Evolutionary conservation across 495 filamentous ascomycete genomes (phyloP), one percentile per base, ranked within the genome.

Genomic region (Hyaloscypha bicolor): DNA sequence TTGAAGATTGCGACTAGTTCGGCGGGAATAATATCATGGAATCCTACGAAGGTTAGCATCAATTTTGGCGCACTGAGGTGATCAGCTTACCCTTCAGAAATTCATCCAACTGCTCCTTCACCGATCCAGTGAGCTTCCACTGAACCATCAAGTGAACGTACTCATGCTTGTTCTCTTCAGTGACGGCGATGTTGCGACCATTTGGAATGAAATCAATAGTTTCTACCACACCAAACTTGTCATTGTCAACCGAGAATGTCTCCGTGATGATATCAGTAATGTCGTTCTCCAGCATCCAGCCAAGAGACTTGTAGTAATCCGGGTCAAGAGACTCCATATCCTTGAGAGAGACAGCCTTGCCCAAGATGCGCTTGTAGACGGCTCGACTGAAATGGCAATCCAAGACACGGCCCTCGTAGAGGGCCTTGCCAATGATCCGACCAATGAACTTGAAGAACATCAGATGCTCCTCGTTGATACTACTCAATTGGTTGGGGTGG

Each of bases 371-470:
- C 82, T 97, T 98, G 82, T 99, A 99, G 59, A 99, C 96, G 9
- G 96, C 95, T 73, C 95, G 87, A 78, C 93, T 97, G 83, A 99
- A 99, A 84, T 98, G 96, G 79, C 95, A 99, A 78, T 99, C 95
- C 9, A 99, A 87, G 60, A 97, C 90, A 62, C 95, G 93, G 33
- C 91, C 91, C 79, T 99, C 96, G 78, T 97, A 99, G 58, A 99
- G 85, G 37, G 95, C 96, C 79, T 99, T 99, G 75, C 95, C 95
- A 74, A 99, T 98, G 74, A 99, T 94, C 35, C 95, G 91, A 30
- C 95, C 95, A 72, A 98, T 98, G 81, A 99, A 99, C 75, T 96
- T 97, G 89, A 99, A 99, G 87, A 97, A 99, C 84, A 91, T 88
- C 66, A 97, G 79, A 83, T 99, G 95, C 79, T 99, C 94, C 12